phyloP scores from a whole-genome alignment of 163 green algal species.

The Volvox carteri region DNA sequence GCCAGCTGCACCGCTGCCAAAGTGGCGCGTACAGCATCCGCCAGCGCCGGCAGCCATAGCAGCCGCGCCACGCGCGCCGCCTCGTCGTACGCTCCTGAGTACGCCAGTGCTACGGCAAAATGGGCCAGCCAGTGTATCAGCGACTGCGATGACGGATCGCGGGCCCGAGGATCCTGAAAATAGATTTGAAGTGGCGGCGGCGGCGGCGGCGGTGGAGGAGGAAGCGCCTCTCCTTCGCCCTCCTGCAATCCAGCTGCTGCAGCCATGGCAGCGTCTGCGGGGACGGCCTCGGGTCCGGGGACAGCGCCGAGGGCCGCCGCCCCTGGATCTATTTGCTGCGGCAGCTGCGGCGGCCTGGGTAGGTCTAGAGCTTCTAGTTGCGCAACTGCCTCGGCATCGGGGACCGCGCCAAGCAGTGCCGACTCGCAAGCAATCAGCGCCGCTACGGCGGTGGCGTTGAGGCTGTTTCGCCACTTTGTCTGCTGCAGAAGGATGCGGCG shows the following conservation, averaged over 20 bases:
- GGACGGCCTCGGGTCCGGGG: background rate
- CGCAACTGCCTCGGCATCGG: background rate
- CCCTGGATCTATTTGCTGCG: background rate
- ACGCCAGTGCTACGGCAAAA: background rate
- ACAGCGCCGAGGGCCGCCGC: background rate
- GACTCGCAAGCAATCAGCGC: constrained; percentile 14
- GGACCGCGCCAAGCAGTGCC: background rate
- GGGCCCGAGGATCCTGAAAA: background rate
- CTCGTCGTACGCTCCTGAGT: background rate
- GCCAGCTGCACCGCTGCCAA: constrained; percentile 35
- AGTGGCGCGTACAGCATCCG: background rate
- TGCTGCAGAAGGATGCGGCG: constrained; percentile 28
- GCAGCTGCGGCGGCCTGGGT: background rate
- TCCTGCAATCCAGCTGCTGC: background rate
- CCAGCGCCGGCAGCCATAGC: constrained; percentile 27
- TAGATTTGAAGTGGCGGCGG: constrained; percentile 10
- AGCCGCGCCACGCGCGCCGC: constrained; percentile 16
- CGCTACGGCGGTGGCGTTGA: background rate
- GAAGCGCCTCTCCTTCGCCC: background rate
- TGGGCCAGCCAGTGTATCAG: constrained; percentile 40
- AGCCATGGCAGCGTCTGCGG: background rate
- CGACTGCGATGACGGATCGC: constrained; percentile 15
- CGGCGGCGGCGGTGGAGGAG: background rate
- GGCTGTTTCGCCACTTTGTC: background rate
- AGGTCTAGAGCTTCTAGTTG: constrained; percentile 15